Base-by-base conservation (phyloP, 306 rosid genomes). In the Gillenia trifoliata region DNA sequence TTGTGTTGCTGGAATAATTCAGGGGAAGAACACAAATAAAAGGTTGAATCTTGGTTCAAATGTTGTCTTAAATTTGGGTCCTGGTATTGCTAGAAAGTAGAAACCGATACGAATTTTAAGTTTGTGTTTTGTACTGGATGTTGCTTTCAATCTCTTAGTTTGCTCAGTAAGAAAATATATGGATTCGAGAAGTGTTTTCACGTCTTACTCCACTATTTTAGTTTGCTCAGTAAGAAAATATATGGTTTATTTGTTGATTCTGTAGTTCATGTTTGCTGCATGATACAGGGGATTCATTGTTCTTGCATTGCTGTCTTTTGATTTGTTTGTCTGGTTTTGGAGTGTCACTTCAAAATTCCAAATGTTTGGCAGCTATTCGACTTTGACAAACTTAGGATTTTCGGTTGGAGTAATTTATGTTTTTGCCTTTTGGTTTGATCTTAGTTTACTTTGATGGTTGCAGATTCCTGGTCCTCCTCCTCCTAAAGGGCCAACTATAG, bases 391-490 rank as follows among this genome's bases (percentile, higher is more conserved):
- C 19, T 25, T 9, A 71, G 31, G 15, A 5, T 15, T 56, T 56
- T 16, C 2, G n/a, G 19, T 56, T 70, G 10, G 52, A 55, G 64
- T 13, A 22, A 33, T 66, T 66, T 13, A 65, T 34, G 19, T 66
- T 13, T 33, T 34, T 8, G 23, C 3, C 10, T 33, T 20, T 64
- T 64, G 16, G 26, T 26, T 1, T 71, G 66, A 66, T 66, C 55
- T 23, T 28, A 56, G 52, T 47, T 71, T 64, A 8, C 66, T 73
- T 43, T 50, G 43, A 47, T 75, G 87, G 31, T 80, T 76, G 80
- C 79, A 93, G 96, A 85, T 93, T 71, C 96, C 90, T 75, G 98
- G 97, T 1, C 86, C 93, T 22, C 76, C 86, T 74, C 91, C 93
- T 26, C 75, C 83, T 28, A 88, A 83, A 78, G 85, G 87, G 69